These are phyloP conservation scores for Quercus dentata DNA, from an alignment of 306 rosid genomes.

Conservation along the genomic window DNA sequence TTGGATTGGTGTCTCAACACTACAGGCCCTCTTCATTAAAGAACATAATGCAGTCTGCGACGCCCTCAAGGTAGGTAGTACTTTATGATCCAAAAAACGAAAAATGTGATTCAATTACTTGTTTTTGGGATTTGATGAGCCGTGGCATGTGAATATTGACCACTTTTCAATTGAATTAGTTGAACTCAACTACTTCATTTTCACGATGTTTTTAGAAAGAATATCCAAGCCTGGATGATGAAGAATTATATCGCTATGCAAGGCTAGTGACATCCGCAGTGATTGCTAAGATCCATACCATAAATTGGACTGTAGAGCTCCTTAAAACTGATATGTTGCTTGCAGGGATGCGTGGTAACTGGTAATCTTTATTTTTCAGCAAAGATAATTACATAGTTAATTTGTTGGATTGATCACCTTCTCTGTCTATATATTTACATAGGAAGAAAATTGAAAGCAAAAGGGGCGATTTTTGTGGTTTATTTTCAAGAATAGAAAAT, in stretches of 20 bases:
- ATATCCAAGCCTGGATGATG: constrained; percentile 34
- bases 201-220: constrained; percentile 15
- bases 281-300: constrained; percentile 58
- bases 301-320: constrained; percentile 71
- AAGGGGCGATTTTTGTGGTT: too few species aligned
- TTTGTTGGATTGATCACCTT: neutral
- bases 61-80: constrained; percentile 40
- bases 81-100: neutral
- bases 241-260: constrained; percentile 48
- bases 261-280: constrained; percentile 66
- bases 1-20: constrained; percentile 62
- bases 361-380: constrained; percentile 24
- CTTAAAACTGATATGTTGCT: constrained; percentile 57
- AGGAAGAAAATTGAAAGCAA: too few species aligned
- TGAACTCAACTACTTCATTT: neutral
- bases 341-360: constrained; percentile 55
- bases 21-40: constrained; percentile 52
- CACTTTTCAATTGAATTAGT: neutral
- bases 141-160: neutral
- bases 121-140: too few species aligned
- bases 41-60: constrained; percentile 61
- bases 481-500: too few species aligned
- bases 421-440: too few species aligned
- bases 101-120: too few species aligned
- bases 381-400: neutral